A percentile compares a stretch with the other conserved stretches of the same genome.
Conservation (phyloP, 192 early-diverging fungal species). For the Coemansia sp. region DNA sequence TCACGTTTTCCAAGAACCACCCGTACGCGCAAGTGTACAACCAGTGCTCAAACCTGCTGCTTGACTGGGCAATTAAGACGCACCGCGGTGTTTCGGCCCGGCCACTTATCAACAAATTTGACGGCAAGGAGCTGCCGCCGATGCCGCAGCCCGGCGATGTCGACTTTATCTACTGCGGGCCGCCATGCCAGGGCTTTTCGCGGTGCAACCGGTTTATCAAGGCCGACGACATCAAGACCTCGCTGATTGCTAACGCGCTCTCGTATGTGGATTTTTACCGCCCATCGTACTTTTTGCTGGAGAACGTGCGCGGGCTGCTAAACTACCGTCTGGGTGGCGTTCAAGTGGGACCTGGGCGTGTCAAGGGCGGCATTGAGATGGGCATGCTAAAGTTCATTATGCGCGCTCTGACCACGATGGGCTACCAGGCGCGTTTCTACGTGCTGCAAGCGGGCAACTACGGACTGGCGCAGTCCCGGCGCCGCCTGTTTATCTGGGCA, state of each 20-base stretch:
- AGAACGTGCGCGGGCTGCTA: conserved; percentile 65
- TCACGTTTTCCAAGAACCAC: conserved; percentile 62
- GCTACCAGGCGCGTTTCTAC: conserved; percentile 62
- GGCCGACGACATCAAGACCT: conserved; percentile 64
- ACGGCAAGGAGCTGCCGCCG: conserved; percentile 32
- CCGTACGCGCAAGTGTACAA: conserved; percentile 58
- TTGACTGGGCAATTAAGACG: conserved; percentile 59
- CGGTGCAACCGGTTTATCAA: conserved; percentile 58
- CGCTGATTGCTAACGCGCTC: conserved; percentile 59
- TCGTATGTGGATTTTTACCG: conserved; percentile 69
- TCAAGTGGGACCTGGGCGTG: conserved; percentile 47
- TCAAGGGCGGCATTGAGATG: conserved; percentile 59
- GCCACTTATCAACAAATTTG: conserved; percentile 41
- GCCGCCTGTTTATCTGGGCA: conserved; percentile 65
- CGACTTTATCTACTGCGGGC: conserved; percentile 71
- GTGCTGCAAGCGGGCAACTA: conserved; percentile 63
- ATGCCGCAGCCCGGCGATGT: conserved; percentile 63
- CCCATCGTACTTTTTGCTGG: conserved; percentile 62
- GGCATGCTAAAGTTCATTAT: conserved; percentile 67
- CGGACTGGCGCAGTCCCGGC: conserved; percentile 61
- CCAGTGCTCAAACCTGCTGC: conserved; percentile 59
- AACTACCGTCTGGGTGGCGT: conserved; percentile 57
- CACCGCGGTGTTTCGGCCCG: conserved; percentile 31
- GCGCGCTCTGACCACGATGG: conserved; percentile 58
- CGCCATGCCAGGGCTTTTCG: conserved; percentile 70